Percentiles rank a stretch among this genome's conserved stretches.
phyloP scores from a whole-genome alignment of 495 filamentous ascomycete species.

The Massariosphaeria phaeospora region DNA sequence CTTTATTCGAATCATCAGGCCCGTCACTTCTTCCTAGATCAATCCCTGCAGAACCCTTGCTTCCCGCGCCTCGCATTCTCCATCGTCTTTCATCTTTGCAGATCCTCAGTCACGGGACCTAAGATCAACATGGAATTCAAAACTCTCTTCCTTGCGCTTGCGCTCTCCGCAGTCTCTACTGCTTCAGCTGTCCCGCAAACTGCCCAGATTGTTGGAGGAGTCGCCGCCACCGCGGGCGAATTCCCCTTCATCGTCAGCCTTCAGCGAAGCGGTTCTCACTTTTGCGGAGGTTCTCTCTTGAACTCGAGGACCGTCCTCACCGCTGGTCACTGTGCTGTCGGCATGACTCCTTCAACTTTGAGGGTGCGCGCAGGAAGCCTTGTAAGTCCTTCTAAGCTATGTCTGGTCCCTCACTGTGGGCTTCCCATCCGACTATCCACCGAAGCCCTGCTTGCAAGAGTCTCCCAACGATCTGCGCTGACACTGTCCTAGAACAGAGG shows the following conservation, averaged over 20 bases:
- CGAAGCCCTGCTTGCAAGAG: too few relatives aligned
- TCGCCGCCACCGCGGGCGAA: constrained; percentile 1
- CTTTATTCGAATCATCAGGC: not conserved
- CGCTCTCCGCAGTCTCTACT: not conserved
- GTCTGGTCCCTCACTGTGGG: too few relatives aligned
- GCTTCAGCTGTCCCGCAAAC: not conserved
- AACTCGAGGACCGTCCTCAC: constrained; percentile 9
- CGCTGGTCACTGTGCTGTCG: constrained; percentile 3
- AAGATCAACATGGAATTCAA: constrained; percentile 1
- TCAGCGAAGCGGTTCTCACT: constrained; percentile 1
- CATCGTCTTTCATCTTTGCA: too few relatives aligned
- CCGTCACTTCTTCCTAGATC: not conserved
- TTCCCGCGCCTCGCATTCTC: too few relatives aligned
- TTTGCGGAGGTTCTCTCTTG: constrained; percentile 7
- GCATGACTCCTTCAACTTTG: not conserved
- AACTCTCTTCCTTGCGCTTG: not conserved
- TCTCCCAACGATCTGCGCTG: not conserved
- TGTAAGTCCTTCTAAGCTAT: not conserved
- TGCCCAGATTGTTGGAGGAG: constrained; percentile 6
- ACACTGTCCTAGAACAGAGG: not conserved
- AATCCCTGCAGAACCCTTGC: too few relatives aligned
- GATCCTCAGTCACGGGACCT: not conserved
- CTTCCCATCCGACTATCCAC: too few relatives aligned
- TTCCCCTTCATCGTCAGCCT: constrained; percentile 15
- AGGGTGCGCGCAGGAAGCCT: constrained; percentile 7